phyloP scores from a whole-genome alignment of 164 flowering plant species.

The Dillenia suffruticosa region DNA sequence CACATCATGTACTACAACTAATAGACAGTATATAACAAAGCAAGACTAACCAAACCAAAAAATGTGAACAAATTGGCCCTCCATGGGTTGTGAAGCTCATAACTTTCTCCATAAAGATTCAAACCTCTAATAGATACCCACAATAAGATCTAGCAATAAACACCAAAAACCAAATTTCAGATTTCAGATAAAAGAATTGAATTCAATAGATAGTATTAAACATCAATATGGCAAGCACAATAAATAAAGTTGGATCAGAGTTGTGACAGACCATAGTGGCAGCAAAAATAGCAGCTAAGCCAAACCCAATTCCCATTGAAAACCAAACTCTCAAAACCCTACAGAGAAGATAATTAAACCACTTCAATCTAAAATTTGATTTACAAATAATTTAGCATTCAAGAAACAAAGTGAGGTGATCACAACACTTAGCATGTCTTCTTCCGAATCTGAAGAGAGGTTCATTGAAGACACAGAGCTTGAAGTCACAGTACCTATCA shows the following conservation, averaged over 20 bases:
- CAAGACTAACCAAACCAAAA: too few relatives aligned
- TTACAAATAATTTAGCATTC: background rate
- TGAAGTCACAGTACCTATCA: constrained; percentile 11
- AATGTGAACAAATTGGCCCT: too few relatives aligned
- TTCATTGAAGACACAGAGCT: constrained; percentile 26
- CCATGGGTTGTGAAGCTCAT: too few relatives aligned
- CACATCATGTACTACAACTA: too few relatives aligned
- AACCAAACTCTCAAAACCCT: constrained; percentile 39
- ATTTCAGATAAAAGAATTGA: too few relatives aligned
- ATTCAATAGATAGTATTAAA: too few relatives aligned
- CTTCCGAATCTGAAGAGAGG: constrained; percentile 36
- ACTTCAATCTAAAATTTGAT: background rate
- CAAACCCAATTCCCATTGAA: constrained; percentile 47
- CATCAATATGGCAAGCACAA: background rate
- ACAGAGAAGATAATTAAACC: background rate
- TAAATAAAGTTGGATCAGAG: background rate
- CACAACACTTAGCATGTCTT: constrained; percentile 18
- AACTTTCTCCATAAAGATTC: too few relatives aligned
- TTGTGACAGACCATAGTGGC: constrained; percentile 21
- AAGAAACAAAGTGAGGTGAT: background rate
- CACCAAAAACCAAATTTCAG: too few relatives aligned
- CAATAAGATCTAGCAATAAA: too few relatives aligned
- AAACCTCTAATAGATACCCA: too few relatives aligned
- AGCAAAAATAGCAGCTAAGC: constrained; percentile 26
- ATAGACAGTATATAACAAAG: too few relatives aligned